These are phyloP conservation scores for Arabidopsis thaliana DNA, from an alignment of 345 rosid genomes.

Conservation along the genomic window DNA sequence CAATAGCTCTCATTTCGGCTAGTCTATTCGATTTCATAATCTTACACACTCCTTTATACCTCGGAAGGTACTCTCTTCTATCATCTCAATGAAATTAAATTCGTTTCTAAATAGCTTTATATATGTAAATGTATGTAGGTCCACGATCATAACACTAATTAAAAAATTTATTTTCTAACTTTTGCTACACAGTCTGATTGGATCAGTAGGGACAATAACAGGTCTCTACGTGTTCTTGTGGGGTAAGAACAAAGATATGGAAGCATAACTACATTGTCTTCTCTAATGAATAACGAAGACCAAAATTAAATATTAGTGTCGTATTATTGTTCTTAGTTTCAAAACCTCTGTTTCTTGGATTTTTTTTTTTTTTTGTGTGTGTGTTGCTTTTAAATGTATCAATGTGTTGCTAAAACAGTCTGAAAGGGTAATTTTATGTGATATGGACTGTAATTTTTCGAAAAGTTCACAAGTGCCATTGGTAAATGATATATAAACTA, in stretches of 20 bases:
- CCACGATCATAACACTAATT: neutral
- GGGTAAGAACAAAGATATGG: conserved; percentile 46
- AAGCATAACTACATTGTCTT: neutral
- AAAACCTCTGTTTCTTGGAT: neutral
- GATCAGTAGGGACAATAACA: conserved; percentile 60
- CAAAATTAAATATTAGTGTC: neutral
- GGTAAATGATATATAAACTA: too few species aligned
- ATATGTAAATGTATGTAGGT: neutral
- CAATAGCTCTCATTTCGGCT: conserved; percentile 60
- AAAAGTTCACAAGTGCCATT: too few species aligned
- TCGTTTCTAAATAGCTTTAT: neutral
- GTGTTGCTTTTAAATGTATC: neutral
- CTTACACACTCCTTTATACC: conserved; percentile 60
- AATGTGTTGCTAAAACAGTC: neutral
- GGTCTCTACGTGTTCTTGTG: conserved; percentile 64
- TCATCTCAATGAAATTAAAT: neutral
- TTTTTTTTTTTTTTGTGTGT: too few species aligned
- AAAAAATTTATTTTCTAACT: neutral
- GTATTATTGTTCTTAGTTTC: neutral
- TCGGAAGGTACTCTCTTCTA: conserved; percentile 59
- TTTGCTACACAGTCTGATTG: conserved; percentile 54
- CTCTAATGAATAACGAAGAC: neutral
- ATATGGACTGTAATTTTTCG: too few species aligned
- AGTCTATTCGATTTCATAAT: conserved; percentile 62
- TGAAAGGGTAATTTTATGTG: too few species aligned